phyloP scores from a whole-genome alignment of 192 early-diverging fungal species.

The Backusella tarrabulga region DNA sequence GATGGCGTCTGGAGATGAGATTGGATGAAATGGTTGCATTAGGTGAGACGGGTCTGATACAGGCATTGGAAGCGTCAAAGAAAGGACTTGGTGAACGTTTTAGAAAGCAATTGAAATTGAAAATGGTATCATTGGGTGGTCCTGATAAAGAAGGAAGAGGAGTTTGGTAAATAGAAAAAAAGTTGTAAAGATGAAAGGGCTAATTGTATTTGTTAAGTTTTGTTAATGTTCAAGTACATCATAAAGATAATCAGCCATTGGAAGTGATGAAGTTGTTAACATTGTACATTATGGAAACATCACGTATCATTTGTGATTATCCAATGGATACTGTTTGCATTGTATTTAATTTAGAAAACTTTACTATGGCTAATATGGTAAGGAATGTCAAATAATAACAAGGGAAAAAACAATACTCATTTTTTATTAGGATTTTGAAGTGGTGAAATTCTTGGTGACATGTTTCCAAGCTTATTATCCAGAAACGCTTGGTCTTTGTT shows the following conservation, averaged over 20 bases:
- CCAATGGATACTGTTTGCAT: conserved; percentile 72
- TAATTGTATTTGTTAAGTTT: conserved; percentile 31
- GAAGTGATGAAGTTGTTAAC: conserved; percentile 66
- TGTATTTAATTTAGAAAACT: conserved; percentile 77
- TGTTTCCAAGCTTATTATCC: conserved; percentile 91
- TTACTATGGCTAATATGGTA: conserved; percentile 68
- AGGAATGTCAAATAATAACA: not conserved
- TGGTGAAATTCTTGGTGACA: conserved; percentile 73
- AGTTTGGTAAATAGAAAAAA: conserved; percentile 44
- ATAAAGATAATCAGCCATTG: conserved; percentile 59
- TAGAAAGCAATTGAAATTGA: conserved; percentile 41
- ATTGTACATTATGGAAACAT: conserved; percentile 72
- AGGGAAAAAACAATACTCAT: not conserved
- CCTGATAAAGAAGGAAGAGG: conserved; percentile 48
- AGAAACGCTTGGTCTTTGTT: conserved; percentile 76
- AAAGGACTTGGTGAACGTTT: conserved; percentile 33
- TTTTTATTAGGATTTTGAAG: conserved; percentile 60
- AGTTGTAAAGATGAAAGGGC: not conserved
- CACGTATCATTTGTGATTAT: conserved; percentile 59
- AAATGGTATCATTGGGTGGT: conserved; percentile 50
- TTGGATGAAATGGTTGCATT: conserved; percentile 45
- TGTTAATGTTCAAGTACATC: conserved; percentile 49
- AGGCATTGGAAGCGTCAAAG: conserved; percentile 35
- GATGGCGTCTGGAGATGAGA: conserved; percentile 69
- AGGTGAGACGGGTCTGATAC: conserved; percentile 36